Conservation (phyloP, 2,329 filamentous ascomycete genomes). For the Knufia petricola region DNA sequence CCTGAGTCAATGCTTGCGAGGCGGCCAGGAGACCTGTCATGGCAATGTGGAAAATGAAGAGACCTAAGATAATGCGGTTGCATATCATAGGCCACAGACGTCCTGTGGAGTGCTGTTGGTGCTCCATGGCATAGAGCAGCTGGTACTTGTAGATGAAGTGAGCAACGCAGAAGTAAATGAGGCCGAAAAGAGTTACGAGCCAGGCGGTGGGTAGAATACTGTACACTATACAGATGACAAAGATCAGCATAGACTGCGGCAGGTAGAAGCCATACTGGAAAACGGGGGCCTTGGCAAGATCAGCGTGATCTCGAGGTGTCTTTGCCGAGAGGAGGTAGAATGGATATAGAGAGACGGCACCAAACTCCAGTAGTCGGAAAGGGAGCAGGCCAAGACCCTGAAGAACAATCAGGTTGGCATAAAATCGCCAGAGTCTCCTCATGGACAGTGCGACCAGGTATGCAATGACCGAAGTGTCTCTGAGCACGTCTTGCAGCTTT, state of each 20-base stretch:
- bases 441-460: constrained; percentile 66
- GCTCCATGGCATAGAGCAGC: constrained; percentile 95
- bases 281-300: constrained; percentile 68
- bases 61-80: constrained; percentile 75
- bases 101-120: constrained; percentile 86
- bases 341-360: constrained; percentile 73
- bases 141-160: constrained; percentile 96
- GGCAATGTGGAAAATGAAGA: constrained; percentile 81
- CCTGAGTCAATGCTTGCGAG: constrained; percentile 61
- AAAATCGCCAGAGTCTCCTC: constrained; percentile 67
- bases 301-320: constrained; percentile 80
- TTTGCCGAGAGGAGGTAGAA: constrained; percentile 67
- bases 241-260: constrained; percentile 81
- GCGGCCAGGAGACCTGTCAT: constrained; percentile 80
- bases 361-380: constrained; percentile 82
- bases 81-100: constrained; percentile 95
- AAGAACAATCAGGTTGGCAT: constrained; percentile 86
- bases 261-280: constrained; percentile 97
- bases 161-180: constrained; percentile 70
- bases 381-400: constrained; percentile 91
- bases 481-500: constrained; percentile 60
- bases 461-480: constrained; percentile 70
- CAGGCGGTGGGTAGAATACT: constrained; percentile 73
- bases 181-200: constrained; percentile 65
- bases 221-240: constrained; percentile 94